Percentiles rank a stretch among this genome's conserved stretches.
Conservation (phyloP, 371 early-diverging fungal species). For the Mortierella sp. region DNA sequence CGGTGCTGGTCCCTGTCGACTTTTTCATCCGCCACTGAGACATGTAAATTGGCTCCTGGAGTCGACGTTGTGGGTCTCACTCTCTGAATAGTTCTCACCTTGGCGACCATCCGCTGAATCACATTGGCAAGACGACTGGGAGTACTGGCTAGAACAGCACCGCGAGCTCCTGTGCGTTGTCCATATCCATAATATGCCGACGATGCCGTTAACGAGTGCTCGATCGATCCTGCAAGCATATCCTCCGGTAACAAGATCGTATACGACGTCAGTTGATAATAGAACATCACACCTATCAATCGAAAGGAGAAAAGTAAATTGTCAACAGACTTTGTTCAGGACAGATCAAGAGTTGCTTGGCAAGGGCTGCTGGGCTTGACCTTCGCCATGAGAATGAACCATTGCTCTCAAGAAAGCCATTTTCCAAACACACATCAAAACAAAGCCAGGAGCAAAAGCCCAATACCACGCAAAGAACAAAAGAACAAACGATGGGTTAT, state of each 20-base stretch:
- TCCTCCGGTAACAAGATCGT: slow-evolving; percentile 33
- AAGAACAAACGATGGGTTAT: not conserved
- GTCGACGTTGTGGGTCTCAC: not conserved
- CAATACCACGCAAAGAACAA: not conserved
- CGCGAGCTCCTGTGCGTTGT: not conserved
- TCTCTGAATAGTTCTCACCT: slow-evolving; percentile 20
- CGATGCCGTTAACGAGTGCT: slow-evolving; percentile 19
- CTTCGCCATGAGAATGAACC: not conserved
- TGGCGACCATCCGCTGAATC: slow-evolving; percentile 47
- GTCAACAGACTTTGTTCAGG: not conserved
- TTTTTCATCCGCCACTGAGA: not conserved
- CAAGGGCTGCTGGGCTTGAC: not conserved
- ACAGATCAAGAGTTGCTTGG: not conserved
- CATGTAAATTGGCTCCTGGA: not conserved
- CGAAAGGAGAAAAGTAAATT: not conserved
- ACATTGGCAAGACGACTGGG: slow-evolving; percentile 34
- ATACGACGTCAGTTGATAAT: slow-evolving; percentile 44
- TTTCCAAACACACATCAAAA: not conserved
- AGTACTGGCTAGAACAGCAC: slow-evolving; percentile 23
- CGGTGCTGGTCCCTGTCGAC: not conserved
- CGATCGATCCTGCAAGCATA: slow-evolving; percentile 23
- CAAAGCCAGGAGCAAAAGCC: not conserved
- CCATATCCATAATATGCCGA: slow-evolving; percentile 22
- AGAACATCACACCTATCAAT: slow-evolving; percentile 47
- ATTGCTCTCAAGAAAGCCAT: not conserved